These are phyloP conservation scores for Echites panduratus DNA, from an alignment of 257 asterid species.

Conservation along the genomic window DNA sequence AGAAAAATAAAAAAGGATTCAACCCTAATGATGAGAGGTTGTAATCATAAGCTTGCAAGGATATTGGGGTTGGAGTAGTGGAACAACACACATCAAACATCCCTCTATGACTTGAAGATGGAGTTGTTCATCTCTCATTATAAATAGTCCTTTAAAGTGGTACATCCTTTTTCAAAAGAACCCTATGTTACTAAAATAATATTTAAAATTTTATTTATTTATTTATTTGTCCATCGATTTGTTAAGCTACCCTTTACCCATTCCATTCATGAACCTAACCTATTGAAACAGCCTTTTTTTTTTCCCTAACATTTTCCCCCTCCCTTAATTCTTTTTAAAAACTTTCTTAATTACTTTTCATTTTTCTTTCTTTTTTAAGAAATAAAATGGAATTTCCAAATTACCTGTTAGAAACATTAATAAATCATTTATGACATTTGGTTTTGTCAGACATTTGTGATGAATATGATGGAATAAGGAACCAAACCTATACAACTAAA, in stretches of 20 bases:
- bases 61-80: slow-evolving; percentile 4
- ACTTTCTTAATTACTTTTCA: too few relatives aligned
- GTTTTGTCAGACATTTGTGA: background rate
- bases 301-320: background rate
- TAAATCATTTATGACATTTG: background rate
- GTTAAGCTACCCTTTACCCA: background rate
- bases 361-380: too few relatives aligned
- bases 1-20: background rate
- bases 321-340: too few relatives aligned
- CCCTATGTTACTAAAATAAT: background rate
- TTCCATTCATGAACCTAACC: background rate
- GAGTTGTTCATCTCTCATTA: background rate
- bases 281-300: background rate
- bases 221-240: background rate
- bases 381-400: background rate
- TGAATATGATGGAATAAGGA: background rate
- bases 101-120: background rate
- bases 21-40: background rate
- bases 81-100: background rate
- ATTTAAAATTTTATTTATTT: background rate
- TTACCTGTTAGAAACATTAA: background rate
- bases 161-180: slow-evolving; percentile 1
- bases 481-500: slow-evolving; percentile 1
- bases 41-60: background rate
- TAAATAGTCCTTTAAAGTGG: slow-evolving; percentile 3